Percentiles rank a stretch among this genome's conserved stretches.
phyloP scores from a whole-genome alignment of 805 yeast genomes.

The Clavispora phyllophila region DNA sequence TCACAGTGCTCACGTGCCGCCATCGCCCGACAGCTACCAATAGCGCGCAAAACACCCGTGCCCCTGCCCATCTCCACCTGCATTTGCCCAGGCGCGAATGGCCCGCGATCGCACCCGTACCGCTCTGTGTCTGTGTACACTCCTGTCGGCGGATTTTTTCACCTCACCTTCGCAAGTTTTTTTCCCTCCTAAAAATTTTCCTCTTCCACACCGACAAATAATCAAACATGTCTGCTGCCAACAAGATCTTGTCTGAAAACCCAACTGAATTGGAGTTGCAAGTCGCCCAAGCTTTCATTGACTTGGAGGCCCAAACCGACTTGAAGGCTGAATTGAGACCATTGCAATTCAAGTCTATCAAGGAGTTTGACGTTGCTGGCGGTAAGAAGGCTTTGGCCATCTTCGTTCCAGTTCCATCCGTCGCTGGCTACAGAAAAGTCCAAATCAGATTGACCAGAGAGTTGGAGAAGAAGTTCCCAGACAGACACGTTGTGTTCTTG shows the following conservation, averaged over 20 bases:
- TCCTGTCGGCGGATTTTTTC: not conserved
- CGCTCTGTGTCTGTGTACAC: not conserved
- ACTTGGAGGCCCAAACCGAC: slow-evolving; percentile 94
- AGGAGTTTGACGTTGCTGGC: slow-evolving; percentile 96
- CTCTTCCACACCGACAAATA: slow-evolving; percentile 9
- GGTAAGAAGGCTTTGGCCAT: slow-evolving; percentile 98
- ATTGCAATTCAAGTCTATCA: slow-evolving; percentile 96
- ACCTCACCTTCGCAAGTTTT: slow-evolving; percentile 2
- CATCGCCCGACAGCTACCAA: not conserved
- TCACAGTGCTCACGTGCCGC: slow-evolving; percentile 2
- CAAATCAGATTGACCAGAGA: slow-evolving; percentile 97
- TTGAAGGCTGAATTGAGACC: slow-evolving; percentile 97
- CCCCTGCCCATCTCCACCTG: not conserved
- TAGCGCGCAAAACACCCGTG: not conserved
- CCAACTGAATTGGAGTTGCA: slow-evolving; percentile 99
- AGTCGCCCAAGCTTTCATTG: slow-evolving; percentile 97
- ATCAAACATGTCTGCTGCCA: slow-evolving; percentile 85
- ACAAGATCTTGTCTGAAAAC: slow-evolving; percentile 89
- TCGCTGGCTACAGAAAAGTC: slow-evolving; percentile 91
- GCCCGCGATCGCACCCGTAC: not conserved
- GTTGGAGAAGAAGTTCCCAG: slow-evolving; percentile 99
- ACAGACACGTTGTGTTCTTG: slow-evolving; percentile 97
- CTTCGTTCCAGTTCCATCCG: slow-evolving; percentile 96
- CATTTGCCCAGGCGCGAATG: not conserved
- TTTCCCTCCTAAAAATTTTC: slow-evolving; percentile 2